Evolutionary conservation across 2,329 filamentous ascomycete species (phyloP).

Genomic region (Calonectria naviculata): DNA sequence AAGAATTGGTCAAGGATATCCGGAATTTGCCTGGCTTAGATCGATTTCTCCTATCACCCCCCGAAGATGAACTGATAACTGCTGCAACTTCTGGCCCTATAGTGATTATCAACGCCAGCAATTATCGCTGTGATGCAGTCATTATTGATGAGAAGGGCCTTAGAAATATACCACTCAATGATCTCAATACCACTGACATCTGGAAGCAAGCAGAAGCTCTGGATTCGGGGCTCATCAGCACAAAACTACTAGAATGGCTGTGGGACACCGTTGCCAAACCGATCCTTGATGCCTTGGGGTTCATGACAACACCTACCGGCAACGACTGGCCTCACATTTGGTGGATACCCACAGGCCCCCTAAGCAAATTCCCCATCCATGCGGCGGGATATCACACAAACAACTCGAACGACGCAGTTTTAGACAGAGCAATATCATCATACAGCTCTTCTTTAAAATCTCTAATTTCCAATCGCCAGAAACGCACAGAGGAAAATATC

Average conservation of each 20-base stretch:
- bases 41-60: too few species aligned
- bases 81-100: background rate
- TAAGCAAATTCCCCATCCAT: background rate
- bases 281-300: background rate
- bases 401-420: background rate
- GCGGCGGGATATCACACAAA: background rate
- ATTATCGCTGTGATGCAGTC: background rate
- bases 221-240: background rate
- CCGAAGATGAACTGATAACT: too few species aligned
- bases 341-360: background rate
- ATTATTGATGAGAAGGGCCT: background rate
- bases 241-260: background rate
- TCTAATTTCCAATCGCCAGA: too few species aligned
- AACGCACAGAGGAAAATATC: background rate
- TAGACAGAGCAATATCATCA: background rate
- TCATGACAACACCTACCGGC: background rate
- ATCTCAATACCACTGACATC: background rate
- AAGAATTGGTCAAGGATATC: too few species aligned
- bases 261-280: background rate
- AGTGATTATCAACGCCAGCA: background rate
- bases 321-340: background rate
- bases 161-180: background rate
- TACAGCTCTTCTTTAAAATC: background rate
- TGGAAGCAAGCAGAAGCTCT: background rate
- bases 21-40: too few species aligned